Conservation (phyloP, 306 rosid genomes). For the Prunus campanulata region DNA sequence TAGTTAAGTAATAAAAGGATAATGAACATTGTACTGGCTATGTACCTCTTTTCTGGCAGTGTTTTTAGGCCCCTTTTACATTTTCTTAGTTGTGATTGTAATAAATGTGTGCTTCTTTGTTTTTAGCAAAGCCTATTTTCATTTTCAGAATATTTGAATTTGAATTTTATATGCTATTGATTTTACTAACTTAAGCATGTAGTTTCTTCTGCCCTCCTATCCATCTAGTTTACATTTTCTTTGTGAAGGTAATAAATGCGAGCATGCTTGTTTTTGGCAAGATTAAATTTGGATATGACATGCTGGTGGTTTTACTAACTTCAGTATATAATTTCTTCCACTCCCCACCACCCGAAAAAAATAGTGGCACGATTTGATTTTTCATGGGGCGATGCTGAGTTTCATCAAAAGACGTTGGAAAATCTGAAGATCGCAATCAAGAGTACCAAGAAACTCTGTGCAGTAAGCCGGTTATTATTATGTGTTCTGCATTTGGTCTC, state of each 20-base stretch:
- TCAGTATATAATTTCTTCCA: not conserved
- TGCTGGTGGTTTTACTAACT: not conserved
- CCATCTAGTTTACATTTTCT: not conserved
- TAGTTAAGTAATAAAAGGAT: not conserved
- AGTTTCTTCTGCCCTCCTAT: not conserved
- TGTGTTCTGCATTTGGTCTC: slow-evolving; percentile 4
- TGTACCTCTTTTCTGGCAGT: not conserved
- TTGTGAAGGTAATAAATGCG: not conserved
- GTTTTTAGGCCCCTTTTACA: not conserved
- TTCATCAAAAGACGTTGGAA: slow-evolving; percentile 81
- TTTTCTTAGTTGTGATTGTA: not conserved
- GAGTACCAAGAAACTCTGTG: slow-evolving; percentile 66
- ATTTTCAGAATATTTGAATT: not conserved
- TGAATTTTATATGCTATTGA: not conserved
- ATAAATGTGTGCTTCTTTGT: not conserved
- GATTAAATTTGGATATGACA: not conserved
- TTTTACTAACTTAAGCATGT: not conserved
- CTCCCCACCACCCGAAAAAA: not conserved
- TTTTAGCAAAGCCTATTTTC: not conserved
- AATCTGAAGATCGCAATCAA: slow-evolving; percentile 65
- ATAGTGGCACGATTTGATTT: slow-evolving; percentile 84
- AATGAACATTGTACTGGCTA: not conserved
- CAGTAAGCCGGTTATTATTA: slow-evolving; percentile 41
- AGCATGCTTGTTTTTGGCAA: not conserved
- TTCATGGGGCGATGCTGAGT: slow-evolving; percentile 76